Evolutionary conservation across 164 flowering plant genomes (phyloP).

Genomic region (Magnolia changhungtana): DNA sequence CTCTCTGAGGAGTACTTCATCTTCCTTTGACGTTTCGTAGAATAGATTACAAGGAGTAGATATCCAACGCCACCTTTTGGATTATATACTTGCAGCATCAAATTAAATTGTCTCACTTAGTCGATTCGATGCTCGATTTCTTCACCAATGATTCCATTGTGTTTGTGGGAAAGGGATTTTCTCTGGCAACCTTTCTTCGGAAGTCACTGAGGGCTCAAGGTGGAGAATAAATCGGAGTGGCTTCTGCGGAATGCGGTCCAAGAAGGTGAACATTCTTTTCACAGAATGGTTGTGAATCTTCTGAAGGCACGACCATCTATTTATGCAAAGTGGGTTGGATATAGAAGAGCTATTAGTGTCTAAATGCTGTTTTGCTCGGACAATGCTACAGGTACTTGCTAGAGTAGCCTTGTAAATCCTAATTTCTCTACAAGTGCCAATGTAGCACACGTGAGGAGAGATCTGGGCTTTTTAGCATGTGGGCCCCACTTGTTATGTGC

Average conservation of each 20-base stretch:
- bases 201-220: constrained; percentile 58
- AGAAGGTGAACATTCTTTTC: constrained; percentile 49
- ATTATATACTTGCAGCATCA: not conserved
- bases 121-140: not conserved
- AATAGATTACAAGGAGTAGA: not conserved
- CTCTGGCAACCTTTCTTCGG: constrained; percentile 87
- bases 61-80: not conserved
- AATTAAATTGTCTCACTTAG: not conserved
- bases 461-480: no score
- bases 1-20: no score
- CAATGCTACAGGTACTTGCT: no score
- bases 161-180: constrained; percentile 52
- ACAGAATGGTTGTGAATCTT: not conserved
- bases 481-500: no score
- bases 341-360: not conserved
- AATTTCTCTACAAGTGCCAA: no score
- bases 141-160: not conserved
- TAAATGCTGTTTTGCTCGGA: not conserved
- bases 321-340: constrained; percentile 1
- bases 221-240: constrained; percentile 87
- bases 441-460: no score
- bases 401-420: no score
- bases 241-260: constrained; percentile 97
- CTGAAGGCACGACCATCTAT: not conserved
- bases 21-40: not conserved